Conservation (phyloP, 345 rosid species). For the Crucihimalaya himalaica region DNA sequence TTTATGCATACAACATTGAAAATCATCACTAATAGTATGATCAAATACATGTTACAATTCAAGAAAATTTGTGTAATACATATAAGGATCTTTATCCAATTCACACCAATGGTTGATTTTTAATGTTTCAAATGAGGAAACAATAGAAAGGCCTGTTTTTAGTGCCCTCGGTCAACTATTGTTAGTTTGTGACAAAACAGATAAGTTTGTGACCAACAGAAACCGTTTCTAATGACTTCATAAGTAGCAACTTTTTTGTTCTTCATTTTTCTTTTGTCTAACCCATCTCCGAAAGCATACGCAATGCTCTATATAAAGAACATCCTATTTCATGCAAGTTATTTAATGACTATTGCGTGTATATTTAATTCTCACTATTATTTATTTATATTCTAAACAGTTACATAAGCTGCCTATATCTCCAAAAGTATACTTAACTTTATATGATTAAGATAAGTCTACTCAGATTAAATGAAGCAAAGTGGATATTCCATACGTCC, state of each 20-base stretch:
- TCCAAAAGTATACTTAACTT: neutral
- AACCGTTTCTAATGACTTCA: neutral
- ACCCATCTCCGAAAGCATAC: neutral
- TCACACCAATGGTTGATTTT: neutral
- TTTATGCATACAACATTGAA: too few relatives aligned
- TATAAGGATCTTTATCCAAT: neutral
- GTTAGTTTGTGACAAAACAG: too few relatives aligned
- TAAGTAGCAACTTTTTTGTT: neutral
- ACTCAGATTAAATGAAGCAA: constrained; percentile 27
- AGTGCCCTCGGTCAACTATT: too few relatives aligned
- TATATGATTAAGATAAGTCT: neutral
- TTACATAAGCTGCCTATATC: constrained; percentile 12
- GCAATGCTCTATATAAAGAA: neutral
- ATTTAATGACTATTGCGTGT: neutral
- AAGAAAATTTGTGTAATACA: neutral
- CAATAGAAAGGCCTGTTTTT: too few relatives aligned
- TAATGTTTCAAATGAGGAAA: neutral
- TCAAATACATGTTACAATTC: neutral
- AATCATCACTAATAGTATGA: too few relatives aligned
- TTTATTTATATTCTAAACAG: neutral
- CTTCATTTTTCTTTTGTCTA: neutral
- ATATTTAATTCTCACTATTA: neutral
- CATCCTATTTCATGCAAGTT: neutral
- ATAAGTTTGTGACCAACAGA: too few relatives aligned
- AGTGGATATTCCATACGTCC: constrained; percentile 40